Conservation (phyloP, 192 early-diverging fungal species). For the Coemansia sp. region DNA sequence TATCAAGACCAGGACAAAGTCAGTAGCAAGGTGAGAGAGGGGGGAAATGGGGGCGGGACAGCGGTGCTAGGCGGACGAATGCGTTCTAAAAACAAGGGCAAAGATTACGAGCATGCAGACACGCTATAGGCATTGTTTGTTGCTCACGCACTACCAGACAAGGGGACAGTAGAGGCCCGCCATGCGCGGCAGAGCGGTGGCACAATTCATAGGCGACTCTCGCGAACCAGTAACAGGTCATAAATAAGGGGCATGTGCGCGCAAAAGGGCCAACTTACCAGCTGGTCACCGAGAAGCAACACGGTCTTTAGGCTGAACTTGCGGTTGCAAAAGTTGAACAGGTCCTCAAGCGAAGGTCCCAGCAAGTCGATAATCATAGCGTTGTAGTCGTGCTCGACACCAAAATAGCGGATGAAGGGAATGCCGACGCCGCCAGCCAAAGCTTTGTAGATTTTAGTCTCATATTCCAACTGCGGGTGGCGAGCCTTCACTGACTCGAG, state of each 20-base stretch:
- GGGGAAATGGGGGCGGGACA: neutral
- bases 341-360: slow-evolving; percentile 89
- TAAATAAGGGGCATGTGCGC: neutral
- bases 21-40: neutral
- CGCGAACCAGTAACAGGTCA: slow-evolving; percentile 12
- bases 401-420: slow-evolving; percentile 85
- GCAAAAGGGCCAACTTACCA: slow-evolving; percentile 51
- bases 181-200: slow-evolving; percentile 8
- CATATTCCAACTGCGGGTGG: slow-evolving; percentile 98
- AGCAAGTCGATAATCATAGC: slow-evolving; percentile 87
- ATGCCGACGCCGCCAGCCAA: slow-evolving; percentile 91
- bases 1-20: slow-evolving; percentile 16
- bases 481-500: slow-evolving; percentile 92
- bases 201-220: slow-evolving; percentile 5
- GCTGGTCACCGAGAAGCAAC: slow-evolving; percentile 81
- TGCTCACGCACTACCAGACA: slow-evolving; percentile 1
- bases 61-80: neutral
- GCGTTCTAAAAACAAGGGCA: slow-evolving; percentile 7
- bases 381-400: slow-evolving; percentile 81
- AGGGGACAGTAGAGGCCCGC: slow-evolving; percentile 6
- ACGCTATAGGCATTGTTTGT: slow-evolving; percentile 13
- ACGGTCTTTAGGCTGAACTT: slow-evolving; percentile 90
- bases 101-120: slow-evolving; percentile 6
- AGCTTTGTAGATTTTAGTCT: slow-evolving; percentile 93
- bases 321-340: slow-evolving; percentile 88